These are phyloP conservation scores for Hondaea fermentalgiana DNA, from an alignment of 108 stramenopile genomes.

Conservation along the genomic window DNA sequence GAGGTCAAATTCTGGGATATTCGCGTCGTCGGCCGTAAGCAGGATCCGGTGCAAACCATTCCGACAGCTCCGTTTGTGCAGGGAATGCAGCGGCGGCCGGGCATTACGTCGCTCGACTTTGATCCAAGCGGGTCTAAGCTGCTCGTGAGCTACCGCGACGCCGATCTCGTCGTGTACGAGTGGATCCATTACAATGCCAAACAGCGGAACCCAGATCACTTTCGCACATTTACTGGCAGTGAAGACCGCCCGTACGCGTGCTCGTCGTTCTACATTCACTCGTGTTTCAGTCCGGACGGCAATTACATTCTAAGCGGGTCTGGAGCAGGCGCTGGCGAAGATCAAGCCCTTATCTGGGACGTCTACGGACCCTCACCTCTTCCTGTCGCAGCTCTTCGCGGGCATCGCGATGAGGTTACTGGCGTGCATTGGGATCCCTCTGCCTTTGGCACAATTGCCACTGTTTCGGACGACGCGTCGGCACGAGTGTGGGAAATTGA, in stretches of 20 bases:
- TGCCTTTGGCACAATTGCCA: neutral
- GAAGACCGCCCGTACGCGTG: neutral
- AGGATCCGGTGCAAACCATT: neutral
- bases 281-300: neutral
- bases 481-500: neutral
- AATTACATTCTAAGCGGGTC: neutral
- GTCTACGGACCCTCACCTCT: neutral
- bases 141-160: neutral
- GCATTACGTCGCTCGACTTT: neutral
- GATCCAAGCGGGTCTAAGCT: neutral
- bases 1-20: neutral
- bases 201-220: neutral
- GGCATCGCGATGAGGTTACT: neutral
- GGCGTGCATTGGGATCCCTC: neutral
- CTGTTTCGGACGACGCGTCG: neutral
- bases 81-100: neutral
- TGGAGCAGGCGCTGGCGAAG: neutral
- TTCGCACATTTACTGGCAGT: neutral
- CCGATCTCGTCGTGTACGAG: slow-evolving; percentile 12
- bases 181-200: neutral
- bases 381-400: neutral
- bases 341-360: neutral
- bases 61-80: neutral
- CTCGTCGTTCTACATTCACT: neutral
- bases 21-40: neutral